A percentile compares a stretch with the other conserved stretches of the same genome.
These are phyloP conservation scores for Galerina sulciceps DNA, from an alignment of 768 basidiomycete species.

Conservation along the genomic window DNA sequence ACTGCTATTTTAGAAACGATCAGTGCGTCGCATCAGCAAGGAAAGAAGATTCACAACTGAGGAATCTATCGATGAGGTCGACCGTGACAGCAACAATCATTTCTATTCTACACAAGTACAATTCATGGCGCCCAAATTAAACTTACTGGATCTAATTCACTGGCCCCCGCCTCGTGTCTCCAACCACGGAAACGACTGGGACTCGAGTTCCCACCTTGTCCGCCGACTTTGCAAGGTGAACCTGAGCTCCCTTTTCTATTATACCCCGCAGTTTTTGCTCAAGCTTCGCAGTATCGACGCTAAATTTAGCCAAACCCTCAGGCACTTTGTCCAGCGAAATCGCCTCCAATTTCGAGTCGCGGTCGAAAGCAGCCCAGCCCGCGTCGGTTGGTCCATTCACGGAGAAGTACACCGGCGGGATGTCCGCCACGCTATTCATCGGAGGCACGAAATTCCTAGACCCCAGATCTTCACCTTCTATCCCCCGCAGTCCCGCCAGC, in stretches of 20 bases:
- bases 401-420: constrained; percentile 17
- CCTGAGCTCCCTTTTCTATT: not conserved
- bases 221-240: too few species aligned
- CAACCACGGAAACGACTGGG: too few species aligned
- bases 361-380: constrained; percentile 22
- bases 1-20: too few species aligned
- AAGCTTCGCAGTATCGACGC: constrained; percentile 33
- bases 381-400: constrained; percentile 9
- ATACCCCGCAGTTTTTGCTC: constrained; percentile 20
- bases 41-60: too few species aligned
- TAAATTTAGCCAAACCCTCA: constrained; percentile 38
- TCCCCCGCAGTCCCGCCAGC: constrained; percentile 28
- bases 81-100: too few species aligned
- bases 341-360: constrained; percentile 27
- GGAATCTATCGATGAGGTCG: too few species aligned
- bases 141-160: too few species aligned
- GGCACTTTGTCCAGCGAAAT: constrained; percentile 38
- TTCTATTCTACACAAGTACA: too few species aligned
- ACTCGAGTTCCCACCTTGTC: too few species aligned
- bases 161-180: too few species aligned
- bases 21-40: too few species aligned
- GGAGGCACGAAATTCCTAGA: constrained; percentile 1
- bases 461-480: constrained; percentile 3
- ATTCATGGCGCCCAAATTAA: too few species aligned
- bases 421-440: not conserved